phyloP scores from a whole-genome alignment of 2,329 filamentous ascomycete species.

The Claviceps paspali region DNA sequence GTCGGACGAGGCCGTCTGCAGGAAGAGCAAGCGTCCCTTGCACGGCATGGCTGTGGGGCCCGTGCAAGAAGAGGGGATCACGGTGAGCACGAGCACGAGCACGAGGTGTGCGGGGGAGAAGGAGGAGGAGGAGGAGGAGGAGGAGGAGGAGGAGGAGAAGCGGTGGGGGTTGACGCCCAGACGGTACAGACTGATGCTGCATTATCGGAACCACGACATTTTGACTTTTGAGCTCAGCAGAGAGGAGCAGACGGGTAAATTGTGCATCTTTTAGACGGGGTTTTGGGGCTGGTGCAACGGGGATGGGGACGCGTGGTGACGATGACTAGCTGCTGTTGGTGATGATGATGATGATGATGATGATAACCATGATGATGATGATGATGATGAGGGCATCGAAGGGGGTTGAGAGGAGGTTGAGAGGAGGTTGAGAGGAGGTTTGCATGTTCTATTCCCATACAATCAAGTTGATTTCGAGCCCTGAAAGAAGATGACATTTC shows the following conservation, averaged over 20 bases:
- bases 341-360: too few species aligned
- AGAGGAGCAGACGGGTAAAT: slow-evolving; percentile 19
- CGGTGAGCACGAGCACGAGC: slow-evolving; percentile 1
- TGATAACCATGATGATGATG: too few species aligned
- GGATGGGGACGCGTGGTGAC: too few species aligned
- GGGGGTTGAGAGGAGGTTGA: too few species aligned
- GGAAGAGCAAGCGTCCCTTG: slow-evolving; percentile 35
- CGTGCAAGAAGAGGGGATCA: slow-evolving; percentile 31
- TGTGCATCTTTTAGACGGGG: slow-evolving; percentile 23
- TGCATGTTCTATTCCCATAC: too few species aligned
- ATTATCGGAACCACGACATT: slow-evolving; percentile 56
- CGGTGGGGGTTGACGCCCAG: slow-evolving; percentile 17
- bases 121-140: background rate
- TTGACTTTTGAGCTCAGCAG: slow-evolving; percentile 52
- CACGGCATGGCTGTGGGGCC: slow-evolving; percentile 55
- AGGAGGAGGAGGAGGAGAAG: slow-evolving; percentile 8
- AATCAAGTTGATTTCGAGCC: too few species aligned
- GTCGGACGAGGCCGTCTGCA: slow-evolving; percentile 27
- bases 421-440: too few species aligned
- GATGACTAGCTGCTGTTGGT: too few species aligned
- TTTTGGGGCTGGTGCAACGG: too few species aligned
- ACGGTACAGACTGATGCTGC: slow-evolving; percentile 53
- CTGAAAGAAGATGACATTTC: too few species aligned
- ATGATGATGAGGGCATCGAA: too few species aligned
- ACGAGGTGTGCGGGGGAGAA: background rate